Percentiles rank a stretch among this genome's conserved stretches.
Evolutionary conservation across 371 early-diverging fungal species (phyloP).

Genomic region (Lichtheimia ornata): DNA sequence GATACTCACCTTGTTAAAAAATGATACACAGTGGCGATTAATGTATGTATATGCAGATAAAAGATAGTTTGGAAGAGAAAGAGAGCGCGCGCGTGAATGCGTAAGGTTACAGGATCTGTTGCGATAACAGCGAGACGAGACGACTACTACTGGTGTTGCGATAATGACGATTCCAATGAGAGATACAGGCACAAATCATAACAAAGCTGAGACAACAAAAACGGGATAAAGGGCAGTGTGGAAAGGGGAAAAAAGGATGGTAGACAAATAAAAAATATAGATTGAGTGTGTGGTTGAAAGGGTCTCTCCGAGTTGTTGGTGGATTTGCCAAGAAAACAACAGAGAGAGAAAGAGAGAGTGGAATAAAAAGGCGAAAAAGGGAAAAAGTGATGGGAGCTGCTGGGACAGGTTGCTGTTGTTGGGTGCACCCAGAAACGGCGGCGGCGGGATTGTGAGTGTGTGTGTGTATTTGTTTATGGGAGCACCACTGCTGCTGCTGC

Average conservation of each 20-base stretch:
- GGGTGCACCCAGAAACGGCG: background rate
- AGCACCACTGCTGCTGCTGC: too few relatives aligned
- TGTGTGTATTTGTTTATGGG: background rate
- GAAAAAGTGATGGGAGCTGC: constrained; percentile 6
- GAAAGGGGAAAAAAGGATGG: background rate
- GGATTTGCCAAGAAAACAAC: background rate
- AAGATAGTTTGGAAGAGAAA: too few relatives aligned
- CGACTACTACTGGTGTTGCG: constrained; percentile 4
- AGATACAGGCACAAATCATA: constrained; percentile 8
- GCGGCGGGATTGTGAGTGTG: too few relatives aligned
- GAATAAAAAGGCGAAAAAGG: background rate
- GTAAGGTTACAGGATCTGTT: constrained; percentile 4
- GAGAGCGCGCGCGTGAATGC: too few relatives aligned
- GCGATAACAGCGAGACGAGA: background rate
- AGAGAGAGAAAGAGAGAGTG: constrained; percentile 3
- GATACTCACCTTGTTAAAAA: too few relatives aligned
- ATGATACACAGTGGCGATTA: too few relatives aligned
- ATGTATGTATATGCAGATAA: too few relatives aligned
- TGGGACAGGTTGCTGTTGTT: too few relatives aligned
- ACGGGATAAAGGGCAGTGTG: background rate
- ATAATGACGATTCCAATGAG: background rate
- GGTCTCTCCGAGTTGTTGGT: background rate
- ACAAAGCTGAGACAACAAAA: constrained; percentile 1
- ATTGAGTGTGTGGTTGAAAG: background rate
- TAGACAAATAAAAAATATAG: background rate